Evolutionary conservation across 2,329 filamentous ascomycete species (phyloP).

Genomic region (Ciborinia camelliae): DNA sequence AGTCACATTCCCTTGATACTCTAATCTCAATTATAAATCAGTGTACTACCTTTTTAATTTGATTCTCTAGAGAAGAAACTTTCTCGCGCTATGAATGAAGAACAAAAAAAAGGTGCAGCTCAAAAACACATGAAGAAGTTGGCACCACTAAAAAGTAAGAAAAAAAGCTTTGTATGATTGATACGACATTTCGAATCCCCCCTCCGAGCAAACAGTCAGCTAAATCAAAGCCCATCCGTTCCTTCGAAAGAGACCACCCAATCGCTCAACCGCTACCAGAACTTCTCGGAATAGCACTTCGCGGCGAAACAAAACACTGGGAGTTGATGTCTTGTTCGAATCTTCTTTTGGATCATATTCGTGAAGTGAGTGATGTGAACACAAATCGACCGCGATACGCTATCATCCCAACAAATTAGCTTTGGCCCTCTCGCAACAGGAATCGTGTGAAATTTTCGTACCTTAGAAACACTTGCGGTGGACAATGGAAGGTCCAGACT

Average conservation of each 20-base stretch:
- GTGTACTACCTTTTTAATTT: conserved; percentile 30
- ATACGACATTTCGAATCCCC: conserved; percentile 34
- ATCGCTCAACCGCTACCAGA: conserved; percentile 37
- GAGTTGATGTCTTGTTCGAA: conserved; percentile 32
- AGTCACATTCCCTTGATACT: neutral
- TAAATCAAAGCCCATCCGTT: conserved; percentile 31
- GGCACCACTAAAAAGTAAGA: conserved; percentile 24
- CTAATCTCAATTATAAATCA: conserved; percentile 15
- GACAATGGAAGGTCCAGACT: conserved; percentile 98
- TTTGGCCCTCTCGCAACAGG: neutral
- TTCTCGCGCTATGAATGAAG: conserved; percentile 26
- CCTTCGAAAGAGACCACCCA: conserved; percentile 34
- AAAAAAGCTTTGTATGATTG: conserved; percentile 36
- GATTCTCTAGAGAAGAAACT: conserved; percentile 24
- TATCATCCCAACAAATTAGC: conserved; percentile 5
- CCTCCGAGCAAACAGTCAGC: conserved; percentile 36
- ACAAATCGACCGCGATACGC: conserved; percentile 31
- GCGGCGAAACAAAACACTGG: conserved; percentile 33
- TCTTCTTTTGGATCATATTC: conserved; percentile 37
- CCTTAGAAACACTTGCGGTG: conserved; percentile 99
- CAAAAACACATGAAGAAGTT: conserved; percentile 26
- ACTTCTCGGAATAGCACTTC: conserved; percentile 38
- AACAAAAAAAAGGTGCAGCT: conserved; percentile 23
- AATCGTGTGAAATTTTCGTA: conserved; percentile 38
- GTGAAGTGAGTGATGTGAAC: conserved; percentile 37